phyloP scores from a whole-genome alignment of 345 rosid genomes.

The Erysimum cheiranthoides region DNA sequence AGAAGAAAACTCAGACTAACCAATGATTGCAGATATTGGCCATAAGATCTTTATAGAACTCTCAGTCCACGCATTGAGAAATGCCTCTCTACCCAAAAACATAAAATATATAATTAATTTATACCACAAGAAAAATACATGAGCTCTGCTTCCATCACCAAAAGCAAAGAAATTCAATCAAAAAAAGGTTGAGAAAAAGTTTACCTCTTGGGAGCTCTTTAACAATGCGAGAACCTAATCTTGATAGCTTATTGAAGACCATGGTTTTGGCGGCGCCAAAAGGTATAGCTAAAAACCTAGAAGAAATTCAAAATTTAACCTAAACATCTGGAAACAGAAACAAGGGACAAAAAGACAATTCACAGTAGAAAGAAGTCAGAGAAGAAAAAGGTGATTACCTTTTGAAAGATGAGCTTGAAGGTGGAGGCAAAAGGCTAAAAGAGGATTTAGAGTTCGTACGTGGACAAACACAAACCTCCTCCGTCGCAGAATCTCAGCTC shows the following conservation, averaged over 20 bases:
- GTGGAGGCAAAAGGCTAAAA: background rate
- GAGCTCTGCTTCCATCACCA: conserved; percentile 14
- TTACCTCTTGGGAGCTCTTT: conserved; percentile 61
- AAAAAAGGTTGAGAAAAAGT: background rate
- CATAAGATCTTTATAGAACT: conserved; percentile 30
- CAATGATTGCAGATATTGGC: conserved; percentile 47
- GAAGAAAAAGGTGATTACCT: conserved; percentile 16
- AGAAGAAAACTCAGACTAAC: conserved; percentile 49
- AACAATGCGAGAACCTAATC: conserved; percentile 51
- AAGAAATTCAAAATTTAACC: conserved; percentile 1
- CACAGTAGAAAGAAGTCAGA: background rate
- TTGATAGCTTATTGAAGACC: conserved; percentile 54
- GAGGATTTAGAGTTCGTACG: conserved; percentile 34
- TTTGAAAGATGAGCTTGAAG: conserved; percentile 9
- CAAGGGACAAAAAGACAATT: background rate
- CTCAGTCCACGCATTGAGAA: conserved; percentile 32
- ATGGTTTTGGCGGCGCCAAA: conserved; percentile 38
- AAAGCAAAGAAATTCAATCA: background rate
- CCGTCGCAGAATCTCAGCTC: conserved; percentile 29
- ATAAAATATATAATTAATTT: background rate
- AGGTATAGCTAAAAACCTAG: conserved; percentile 21
- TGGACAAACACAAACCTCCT: conserved; percentile 14
- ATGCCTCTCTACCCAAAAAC: conserved; percentile 50
- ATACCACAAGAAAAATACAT: background rate
- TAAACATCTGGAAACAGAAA: background rate